phyloP scores from a whole-genome alignment of 371 early-diverging fungal species.

The Mucor plumbeus region DNA sequence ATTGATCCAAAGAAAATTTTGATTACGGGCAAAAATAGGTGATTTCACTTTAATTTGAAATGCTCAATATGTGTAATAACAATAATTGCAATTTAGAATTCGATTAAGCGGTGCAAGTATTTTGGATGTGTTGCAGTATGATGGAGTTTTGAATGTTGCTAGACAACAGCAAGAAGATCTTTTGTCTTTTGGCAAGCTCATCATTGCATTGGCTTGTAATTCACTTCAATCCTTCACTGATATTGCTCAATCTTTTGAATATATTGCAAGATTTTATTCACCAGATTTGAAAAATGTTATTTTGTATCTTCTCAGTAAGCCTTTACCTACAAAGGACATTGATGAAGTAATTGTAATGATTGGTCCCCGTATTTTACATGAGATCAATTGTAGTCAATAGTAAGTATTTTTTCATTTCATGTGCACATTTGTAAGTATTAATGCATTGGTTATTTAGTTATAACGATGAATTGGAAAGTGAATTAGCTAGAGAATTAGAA shows the following conservation, averaged over 20 bases:
- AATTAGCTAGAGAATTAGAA: constrained; percentile 82
- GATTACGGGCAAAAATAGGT: constrained; percentile 81
- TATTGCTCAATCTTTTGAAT: constrained; percentile 77
- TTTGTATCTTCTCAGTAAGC: constrained; percentile 79
- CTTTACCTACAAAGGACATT: constrained; percentile 72
- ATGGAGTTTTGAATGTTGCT: constrained; percentile 63
- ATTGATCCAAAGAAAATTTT: constrained; percentile 85
- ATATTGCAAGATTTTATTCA: constrained; percentile 74
- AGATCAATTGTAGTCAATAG: constrained; percentile 74
- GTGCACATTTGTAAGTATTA: background rate
- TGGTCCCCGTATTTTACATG: constrained; percentile 76
- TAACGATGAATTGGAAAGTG: constrained; percentile 81
- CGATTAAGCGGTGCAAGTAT: constrained; percentile 86
- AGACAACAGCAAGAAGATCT: constrained; percentile 85
- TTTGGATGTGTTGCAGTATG: constrained; percentile 81
- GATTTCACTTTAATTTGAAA: background rate
- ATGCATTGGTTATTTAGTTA: constrained; percentile 54
- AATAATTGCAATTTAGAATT: constrained; percentile 49
- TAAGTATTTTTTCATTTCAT: constrained; percentile 32
- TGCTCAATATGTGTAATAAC: background rate
- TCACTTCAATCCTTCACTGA: constrained; percentile 69
- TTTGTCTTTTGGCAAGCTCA: constrained; percentile 82
- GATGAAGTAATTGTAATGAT: constrained; percentile 87
- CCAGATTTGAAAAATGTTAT: constrained; percentile 80
- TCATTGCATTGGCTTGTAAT: constrained; percentile 79